Evolutionary conservation across 2,329 filamentous ascomycete species (phyloP), one percentile per base, ranked within the genome.

Genomic region (Colletotrichum orchidophilum): DNA sequence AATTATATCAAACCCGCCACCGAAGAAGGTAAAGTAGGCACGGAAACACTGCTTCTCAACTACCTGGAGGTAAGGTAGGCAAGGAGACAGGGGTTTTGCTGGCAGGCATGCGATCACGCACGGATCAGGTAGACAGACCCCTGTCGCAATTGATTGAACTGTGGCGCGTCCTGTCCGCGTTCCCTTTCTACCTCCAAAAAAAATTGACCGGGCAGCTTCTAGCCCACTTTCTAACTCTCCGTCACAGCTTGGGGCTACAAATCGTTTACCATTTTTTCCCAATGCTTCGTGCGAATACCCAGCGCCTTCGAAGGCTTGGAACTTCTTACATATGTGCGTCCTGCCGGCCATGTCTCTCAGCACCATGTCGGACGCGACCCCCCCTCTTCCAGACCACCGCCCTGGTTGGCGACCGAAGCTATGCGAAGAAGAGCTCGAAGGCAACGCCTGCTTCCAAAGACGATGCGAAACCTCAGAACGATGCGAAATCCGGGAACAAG

Each of bases 201-300:
- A 69, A 65, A 53, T 68, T 53, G 31, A 29, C 15, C 50, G 11
- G 13, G 26, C 12, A 3, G n/a, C 13, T 58, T 49, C 29, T 21
- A 58, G 31, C 24, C 42, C 29, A 57, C 53, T 33, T 15, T n/a
- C 15, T 12, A 59, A 53, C 42, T 63, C 33, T 58, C 57, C 68
- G 31, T 68, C 58, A 52, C 52, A 52, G 42, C 31, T 57, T 1
- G 33, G 64, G 42, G 64, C 39, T n/a, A 46, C 39, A 53, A 35
- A 5, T 63, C 31, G 21, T 67, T 67, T 60, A 26, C 60, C 68
- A 64, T 18, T 18, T 24, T 61, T 74, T 73, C 75, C 75, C 77
- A 76, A 82, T 82, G 80, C 79, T 81, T 74, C 79, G 73, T 74
- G 74, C 80, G 73, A 74, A 77, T 26, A 75, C 76, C 53, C 74